A percentile compares a stretch with the other conserved stretches of the same genome.
Conservation (phyloP, 2,329 filamentous ascomycete species). For the Aspergillus floridensis region DNA sequence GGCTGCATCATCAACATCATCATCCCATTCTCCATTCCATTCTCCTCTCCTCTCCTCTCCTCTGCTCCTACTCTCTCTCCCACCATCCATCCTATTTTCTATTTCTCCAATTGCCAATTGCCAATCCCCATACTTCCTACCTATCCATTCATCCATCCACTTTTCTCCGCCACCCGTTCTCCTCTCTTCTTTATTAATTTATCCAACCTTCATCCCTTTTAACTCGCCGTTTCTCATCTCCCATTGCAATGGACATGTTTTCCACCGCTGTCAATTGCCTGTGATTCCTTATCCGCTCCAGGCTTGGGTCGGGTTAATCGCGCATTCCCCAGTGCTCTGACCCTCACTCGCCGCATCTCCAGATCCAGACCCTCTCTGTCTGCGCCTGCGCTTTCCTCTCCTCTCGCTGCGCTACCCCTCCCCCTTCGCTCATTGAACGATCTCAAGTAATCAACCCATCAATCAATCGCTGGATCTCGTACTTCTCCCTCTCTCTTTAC, state of each 20-base stretch:
- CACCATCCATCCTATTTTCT: not conserved
- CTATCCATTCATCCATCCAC: too few species aligned
- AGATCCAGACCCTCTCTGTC: constrained; percentile 3
- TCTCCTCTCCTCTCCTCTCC: not conserved
- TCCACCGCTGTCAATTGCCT: constrained; percentile 8
- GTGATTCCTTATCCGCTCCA: constrained; percentile 17
- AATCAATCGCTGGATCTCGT: not conserved
- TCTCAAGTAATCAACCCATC: not conserved
- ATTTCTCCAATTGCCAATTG: too few species aligned
- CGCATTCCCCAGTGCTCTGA: constrained; percentile 4
- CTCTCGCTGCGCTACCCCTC: not conserved
- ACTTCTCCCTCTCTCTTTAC: not conserved
- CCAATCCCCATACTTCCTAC: too few species aligned
- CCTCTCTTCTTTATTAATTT: too few species aligned
- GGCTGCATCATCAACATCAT: not conserved
- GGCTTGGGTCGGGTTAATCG: constrained; percentile 15
- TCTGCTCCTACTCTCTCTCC: not conserved
- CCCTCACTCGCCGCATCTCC: not conserved
- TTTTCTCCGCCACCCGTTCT: too few species aligned
- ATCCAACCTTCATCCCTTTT: not conserved
- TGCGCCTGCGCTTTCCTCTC: not conserved
- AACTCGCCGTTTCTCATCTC: constrained; percentile 8
- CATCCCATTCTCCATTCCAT: not conserved
- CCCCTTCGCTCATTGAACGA: not conserved
- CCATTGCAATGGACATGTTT: constrained; percentile 13